Evolutionary conservation across 768 basidiomycete species (phyloP), one percentile per base, ranked within the genome.

Genomic region (Amanita jacksonii): DNA sequence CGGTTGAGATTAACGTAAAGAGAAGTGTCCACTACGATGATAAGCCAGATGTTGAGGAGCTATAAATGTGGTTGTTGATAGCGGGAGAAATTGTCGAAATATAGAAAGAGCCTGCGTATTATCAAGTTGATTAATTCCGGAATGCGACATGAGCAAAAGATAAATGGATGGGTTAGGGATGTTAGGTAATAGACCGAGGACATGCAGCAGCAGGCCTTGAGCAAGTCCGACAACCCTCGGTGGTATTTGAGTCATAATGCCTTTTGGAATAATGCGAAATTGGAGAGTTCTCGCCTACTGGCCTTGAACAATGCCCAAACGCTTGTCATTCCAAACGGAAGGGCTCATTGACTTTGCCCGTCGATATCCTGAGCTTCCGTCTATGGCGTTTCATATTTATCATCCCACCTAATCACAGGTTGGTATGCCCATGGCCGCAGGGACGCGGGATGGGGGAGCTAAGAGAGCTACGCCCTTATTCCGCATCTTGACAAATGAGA

Each of bases 171-270:
- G n/a, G n/a, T n/a, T n/a, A n/a, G n/a, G n/a, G n/a, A n/a, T n/a
- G n/a, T n/a, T n/a, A n/a, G n/a, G n/a, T n/a, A n/a, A n/a, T n/a
- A n/a, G n/a, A n/a, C n/a, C n/a, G n/a, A n/a, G n/a, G n/a, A n/a
- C n/a, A 32, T 44, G 48, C 36, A 37, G 44, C 13, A 18, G 7
- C 33, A 28, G 12, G 9, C 33, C 30, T 38, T 20, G 15, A 22
- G 5, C 33, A 36, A 23, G 33, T n/a, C 7, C n/a, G 18, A 30
- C 28, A 30, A 30, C 13, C 28, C 7, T 24, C 49, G 39, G 24
- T 50, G 49, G 49, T 25, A 47, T 46, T 50, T 46, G 15, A 51
- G 49, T 38, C 47, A 48, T 23, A 28, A 30, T 27, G 8, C 24
- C 30, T 28, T 36, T 25, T 15, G 10, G 27, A 25, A 46, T 38